Percentiles rank a stretch among this genome's conserved stretches.
These are phyloP conservation scores for Rhododendron kiyosumense DNA, from an alignment of 148 eudicot species.

Conservation along the genomic window DNA sequence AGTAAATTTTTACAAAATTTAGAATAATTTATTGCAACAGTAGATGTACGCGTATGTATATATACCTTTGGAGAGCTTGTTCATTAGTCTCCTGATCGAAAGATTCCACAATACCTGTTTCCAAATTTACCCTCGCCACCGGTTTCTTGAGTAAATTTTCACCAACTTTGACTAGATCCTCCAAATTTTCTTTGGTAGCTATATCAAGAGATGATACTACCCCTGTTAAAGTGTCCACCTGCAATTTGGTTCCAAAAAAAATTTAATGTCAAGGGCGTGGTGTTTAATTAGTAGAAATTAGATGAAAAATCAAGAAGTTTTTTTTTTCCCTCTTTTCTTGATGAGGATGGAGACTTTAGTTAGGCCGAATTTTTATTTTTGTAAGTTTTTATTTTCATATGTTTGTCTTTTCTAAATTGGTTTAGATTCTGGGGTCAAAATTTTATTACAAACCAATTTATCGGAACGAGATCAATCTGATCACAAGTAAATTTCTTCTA, in stretches of 20 bases:
- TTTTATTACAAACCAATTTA: neutral
- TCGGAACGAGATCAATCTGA: too few species aligned
- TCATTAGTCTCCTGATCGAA: neutral
- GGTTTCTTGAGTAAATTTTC: conserved; percentile 5
- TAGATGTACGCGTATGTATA: too few species aligned
- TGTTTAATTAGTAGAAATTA: neutral
- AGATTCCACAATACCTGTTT: neutral
- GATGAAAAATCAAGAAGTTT: neutral
- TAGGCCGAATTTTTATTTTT: too few species aligned
- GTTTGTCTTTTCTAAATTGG: neutral
- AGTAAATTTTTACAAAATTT: too few species aligned
- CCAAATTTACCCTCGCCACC: conserved; percentile 1
- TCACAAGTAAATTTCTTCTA: too few species aligned
- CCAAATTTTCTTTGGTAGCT: conserved; percentile 13
- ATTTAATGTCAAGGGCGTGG: neutral
- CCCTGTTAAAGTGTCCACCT: conserved; percentile 4
- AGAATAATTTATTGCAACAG: too few species aligned
- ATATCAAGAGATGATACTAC: neutral
- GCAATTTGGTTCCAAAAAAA: neutral
- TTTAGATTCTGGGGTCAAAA: neutral
- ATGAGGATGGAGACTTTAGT: too few species aligned
- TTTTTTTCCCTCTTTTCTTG: too few species aligned
- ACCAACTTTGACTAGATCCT: conserved; percentile 9
- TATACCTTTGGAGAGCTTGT: conserved; percentile 9
- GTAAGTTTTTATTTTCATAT: too few species aligned